These are phyloP conservation scores for Sapria himalayana DNA, from an alignment of 345 rosid genomes.

Conservation along the genomic window DNA sequence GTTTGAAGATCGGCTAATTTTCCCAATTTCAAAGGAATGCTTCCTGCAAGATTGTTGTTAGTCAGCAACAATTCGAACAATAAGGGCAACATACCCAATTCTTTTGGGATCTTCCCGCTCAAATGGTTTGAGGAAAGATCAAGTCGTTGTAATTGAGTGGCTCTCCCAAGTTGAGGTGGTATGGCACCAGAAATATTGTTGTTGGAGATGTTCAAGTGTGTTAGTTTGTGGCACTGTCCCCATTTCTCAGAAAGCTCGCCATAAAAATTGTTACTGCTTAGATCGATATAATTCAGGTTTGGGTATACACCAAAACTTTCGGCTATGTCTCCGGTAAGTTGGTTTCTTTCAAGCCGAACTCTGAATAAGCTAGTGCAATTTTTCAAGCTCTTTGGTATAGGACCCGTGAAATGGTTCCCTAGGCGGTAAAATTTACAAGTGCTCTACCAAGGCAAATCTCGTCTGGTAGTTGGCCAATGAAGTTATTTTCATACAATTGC, in stretches of 20 bases:
- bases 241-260: constrained; percentile 18
- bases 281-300: constrained; percentile 9
- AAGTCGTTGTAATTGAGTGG: constrained; percentile 8
- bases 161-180: constrained; percentile 10
- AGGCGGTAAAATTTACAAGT: constrained; percentile 7
- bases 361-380: constrained; percentile 14
- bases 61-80: constrained; percentile 9
- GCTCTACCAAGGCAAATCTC: constrained; percentile 10
- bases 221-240: constrained; percentile 10
- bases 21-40: constrained; percentile 11
- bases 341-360: constrained; percentile 13
- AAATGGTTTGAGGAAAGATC: constrained; percentile 10
- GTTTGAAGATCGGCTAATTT: constrained; percentile 6
- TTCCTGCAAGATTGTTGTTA: constrained; percentile 11
- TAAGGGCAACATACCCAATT: constrained; percentile 4
- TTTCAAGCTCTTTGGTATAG: constrained; percentile 12
- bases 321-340: constrained; percentile 14
- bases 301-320: constrained; percentile 14
- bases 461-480: constrained; percentile 11
- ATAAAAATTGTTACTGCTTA: constrained; percentile 14
- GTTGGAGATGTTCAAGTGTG: constrained; percentile 10
- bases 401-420: constrained; percentile 13
- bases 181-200: constrained; percentile 12
- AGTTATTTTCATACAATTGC: constrained; percentile 6
- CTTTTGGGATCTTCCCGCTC: constrained; percentile 9